Conservation (phyloP, 2,329 filamentous ascomycete genomes). For the Elsinoe australis region DNA sequence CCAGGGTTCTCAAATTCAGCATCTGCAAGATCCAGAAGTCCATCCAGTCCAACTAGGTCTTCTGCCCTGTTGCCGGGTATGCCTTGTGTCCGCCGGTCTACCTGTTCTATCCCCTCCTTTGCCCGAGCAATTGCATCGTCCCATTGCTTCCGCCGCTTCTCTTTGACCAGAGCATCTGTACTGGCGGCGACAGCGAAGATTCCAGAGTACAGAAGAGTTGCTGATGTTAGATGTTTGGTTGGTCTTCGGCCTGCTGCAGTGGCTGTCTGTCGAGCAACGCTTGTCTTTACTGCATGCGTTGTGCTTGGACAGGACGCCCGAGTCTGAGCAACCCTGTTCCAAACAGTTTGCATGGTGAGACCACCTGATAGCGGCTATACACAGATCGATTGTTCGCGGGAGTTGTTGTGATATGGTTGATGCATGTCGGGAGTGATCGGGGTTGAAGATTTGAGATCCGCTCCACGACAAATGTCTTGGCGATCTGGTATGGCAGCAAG, state of each 20-base stretch:
- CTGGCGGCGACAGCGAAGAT: conserved; percentile 59
- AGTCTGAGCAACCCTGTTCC: conserved; percentile 59
- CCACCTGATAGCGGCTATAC: conserved; percentile 1
- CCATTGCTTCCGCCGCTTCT: conserved; percentile 51
- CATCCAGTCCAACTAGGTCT: neutral
- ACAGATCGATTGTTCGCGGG: neutral
- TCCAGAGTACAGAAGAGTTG: conserved; percentile 59
- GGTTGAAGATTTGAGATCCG: neutral
- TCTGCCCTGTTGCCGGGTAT: neutral
- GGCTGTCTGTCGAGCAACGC: conserved; percentile 45
- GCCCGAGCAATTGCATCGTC: conserved; percentile 53
- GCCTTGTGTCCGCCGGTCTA: conserved; percentile 26
- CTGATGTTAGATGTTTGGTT: conserved; percentile 44
- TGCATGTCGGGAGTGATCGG: neutral
- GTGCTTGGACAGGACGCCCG: conserved; percentile 56
- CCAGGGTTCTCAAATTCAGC: conserved; percentile 10
- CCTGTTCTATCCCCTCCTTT: conserved; percentile 40
- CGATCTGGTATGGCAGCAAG: conserved; percentile 4
- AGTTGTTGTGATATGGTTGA: neutral
- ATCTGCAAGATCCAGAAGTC: conserved; percentile 7
- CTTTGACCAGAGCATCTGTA: conserved; percentile 54
- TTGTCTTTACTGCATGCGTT: conserved; percentile 39
- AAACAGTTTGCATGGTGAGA: conserved; percentile 56
- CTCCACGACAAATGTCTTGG: neutral
- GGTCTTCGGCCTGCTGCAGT: conserved; percentile 44